Evolutionary conservation across 352 stramenopile genomes (phyloP), one percentile per base, ranked within the genome.

Genomic region (Thraustochytrium sp.): DNA sequence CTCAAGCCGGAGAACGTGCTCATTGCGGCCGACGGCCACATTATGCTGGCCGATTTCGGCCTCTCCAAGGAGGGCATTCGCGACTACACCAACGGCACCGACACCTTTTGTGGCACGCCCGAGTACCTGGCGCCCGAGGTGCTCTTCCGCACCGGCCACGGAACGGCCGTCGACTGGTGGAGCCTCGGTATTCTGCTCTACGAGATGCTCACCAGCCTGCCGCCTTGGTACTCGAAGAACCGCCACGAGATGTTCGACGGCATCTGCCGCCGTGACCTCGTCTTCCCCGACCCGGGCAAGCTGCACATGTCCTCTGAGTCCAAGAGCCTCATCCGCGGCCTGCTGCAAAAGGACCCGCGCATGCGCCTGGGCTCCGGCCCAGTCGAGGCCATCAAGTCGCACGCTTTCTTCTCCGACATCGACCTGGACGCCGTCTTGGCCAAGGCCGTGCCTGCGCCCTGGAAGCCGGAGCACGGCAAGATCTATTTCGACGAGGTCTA

Each of bases 81-180:
- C 42, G 55, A 84, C n/a, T 96, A 97, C 23, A 75, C 29, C 21
- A 51, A 84, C 4, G 75, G 75, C 44, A 80, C 59, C 21, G 51
- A 84, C 37, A 84, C 75, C 34, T 94, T 48, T 36, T 88, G 77
- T 86, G 88, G 34, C 75, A 87, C 61, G 16, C 75, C 75, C 8
- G 75, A 84, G 89, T 99, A 99, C 88, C 89, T 99, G n/a, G 95
- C 96, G 26, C 96, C 96, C 3, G 96, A 99, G 92, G 98, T 99
- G 87, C 88, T 94, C 36, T 37, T 88, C 73, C 86, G 88, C 21
- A 73, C 86, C 55, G 90, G 90, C 36, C 93, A 97, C 82, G 93
- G 93, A 56, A 96, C 93, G 55, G 90, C 90, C 0, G 92, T 97
- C 11, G 93, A 97, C 82, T 97, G 93, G 93, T 97, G 93, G 93